Base-by-base conservation (phyloP, 139 green algal genomes). In the Edaphochlamys debaryana region DNA sequence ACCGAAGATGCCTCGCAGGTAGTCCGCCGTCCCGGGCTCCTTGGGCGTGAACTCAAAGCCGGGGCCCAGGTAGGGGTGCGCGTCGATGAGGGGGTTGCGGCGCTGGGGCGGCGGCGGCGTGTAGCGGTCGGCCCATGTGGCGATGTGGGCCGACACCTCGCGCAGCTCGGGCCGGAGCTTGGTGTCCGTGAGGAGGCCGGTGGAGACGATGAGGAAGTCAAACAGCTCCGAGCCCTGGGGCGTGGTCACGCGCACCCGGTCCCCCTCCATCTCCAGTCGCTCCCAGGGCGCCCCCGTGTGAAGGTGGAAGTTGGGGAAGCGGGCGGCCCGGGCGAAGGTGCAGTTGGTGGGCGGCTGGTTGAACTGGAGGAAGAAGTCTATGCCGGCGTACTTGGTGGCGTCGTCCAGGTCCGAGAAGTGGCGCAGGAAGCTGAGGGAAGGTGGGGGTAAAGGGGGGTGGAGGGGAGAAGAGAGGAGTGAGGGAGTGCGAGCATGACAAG, bases 261-360 rank as follows among this genome's bases (percentile, higher is more conserved):
- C 84, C 0, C 69, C 58, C 45, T 85, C 70, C 52, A 86, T 29
- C 63, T 73, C 67, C 11, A 90, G 72, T 29, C 30, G 40, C 60
- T 87, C 37, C 87, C 87, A 90, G 15, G 72, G 78, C 0, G 87
- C 37, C 22, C 87, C 87, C 19, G 83, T 89, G 78, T 90, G 87
- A 58, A 90, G 72, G 38, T 45, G 32, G 71, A 90, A 90, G 56
- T 74, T 81, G 66, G 76, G 56, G 68, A 87, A 89, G 48, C 70
- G 52, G 2, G 82, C 58, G 30, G 87, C 87, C 22, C 87, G 79
- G 58, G 67, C 79, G 79, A 89, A 90, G 41, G 87, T 90, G 72
- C 85, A 72, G 71, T 90, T 90, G 48, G 86, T 90, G 52, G 82
- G 87, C 27, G 87, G 87, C 79, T 90, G 84, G 81, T 90, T 88